Base-by-base conservation (phyloP, 2,329 filamentous ascomycete genomes). In the Ascosphaera acerosa region DNA sequence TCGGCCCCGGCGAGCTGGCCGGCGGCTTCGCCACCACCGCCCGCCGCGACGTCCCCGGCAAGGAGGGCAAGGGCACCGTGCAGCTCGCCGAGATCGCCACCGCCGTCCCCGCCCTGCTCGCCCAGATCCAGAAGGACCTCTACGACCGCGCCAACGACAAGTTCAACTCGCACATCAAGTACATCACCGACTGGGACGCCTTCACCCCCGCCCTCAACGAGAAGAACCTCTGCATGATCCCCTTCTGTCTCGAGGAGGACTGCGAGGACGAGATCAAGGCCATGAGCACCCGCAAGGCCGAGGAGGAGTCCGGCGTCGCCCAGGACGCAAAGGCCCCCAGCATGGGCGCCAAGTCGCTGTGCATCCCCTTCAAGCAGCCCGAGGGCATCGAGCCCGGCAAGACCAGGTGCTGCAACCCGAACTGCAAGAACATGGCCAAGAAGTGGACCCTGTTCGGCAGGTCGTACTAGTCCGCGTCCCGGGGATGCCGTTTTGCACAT, bases 221-320 rank as follows among this genome's bases (percentile, higher is more conserved):
- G 48, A 90, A 89, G 66, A 91, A 94, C 47, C 71, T 94, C 27
- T 72, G 89, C 27, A 59, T 94, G 36, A 89, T 94, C 40, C 84
- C 84, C 32, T 76, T 80, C 61, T 97, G 89, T 50, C 60, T 82
- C 37, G 75, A 67, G 9, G 67, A 68, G 36, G 70, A 76, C 49
- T 94, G 84, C 47, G 84, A 92, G 55, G 84, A 92, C 44, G 69
- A 78, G 51, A 80, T 94, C 59, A 94, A 94, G 66, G 80, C 89
- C 34, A 62, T 82, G 48, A 90, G 78, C 38, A 78, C 76, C 27
- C 73, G 75, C 39, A 76, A 71, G 42, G 71, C 52, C 2, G 54
- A 61, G 44, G 52, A 58, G 33, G 55, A 60, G 31, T 52, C 51
- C 59, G 75, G 76, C 59, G 70, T 71, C 51, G 52, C 67, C 54